Percentiles rank a stretch among this genome's conserved stretches.
Evolutionary conservation across 2,329 filamentous ascomycete genomes (phyloP).

Genomic region (Verticillium alfalfae): DNA sequence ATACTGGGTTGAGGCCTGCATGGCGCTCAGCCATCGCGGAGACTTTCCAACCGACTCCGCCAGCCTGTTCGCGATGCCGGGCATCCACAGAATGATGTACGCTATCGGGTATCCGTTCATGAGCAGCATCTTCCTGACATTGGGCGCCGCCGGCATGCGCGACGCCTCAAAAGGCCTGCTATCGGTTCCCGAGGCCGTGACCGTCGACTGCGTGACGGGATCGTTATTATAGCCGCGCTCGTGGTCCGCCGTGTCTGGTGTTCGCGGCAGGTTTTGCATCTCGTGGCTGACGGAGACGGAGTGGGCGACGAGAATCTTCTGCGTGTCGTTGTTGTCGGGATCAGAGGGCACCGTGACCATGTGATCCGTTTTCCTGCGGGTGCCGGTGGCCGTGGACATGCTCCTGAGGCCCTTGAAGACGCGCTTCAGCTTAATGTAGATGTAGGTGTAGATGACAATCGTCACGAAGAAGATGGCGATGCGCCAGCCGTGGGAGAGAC

Average conservation of each 20-base stretch:
- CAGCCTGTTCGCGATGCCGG: constrained; percentile 26
- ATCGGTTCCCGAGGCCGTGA: background rate
- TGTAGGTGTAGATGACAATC: constrained; percentile 33
- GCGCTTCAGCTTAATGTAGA: constrained; percentile 17
- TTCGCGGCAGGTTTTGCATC: constrained; percentile 3
- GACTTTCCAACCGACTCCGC: constrained; percentile 18
- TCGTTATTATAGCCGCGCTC: background rate
- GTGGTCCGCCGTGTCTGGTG: background rate
- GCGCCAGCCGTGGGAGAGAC: constrained; percentile 38
- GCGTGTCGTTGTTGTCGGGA: constrained; percentile 5
- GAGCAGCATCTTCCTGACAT: constrained; percentile 25
- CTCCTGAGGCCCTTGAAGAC: background rate
- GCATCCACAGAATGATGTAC: constrained; percentile 30
- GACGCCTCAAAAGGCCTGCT: constrained; percentile 3
- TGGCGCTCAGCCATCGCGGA: constrained; percentile 15
- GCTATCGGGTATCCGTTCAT: constrained; percentile 30
- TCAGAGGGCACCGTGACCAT: background rate
- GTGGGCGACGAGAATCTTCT: constrained; percentile 7
- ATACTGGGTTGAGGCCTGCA: constrained; percentile 29
- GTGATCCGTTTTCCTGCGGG: background rate
- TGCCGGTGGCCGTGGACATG: background rate
- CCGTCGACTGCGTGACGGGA: background rate
- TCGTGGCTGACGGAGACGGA: constrained; percentile 8
- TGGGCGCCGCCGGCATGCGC: constrained; percentile 12
- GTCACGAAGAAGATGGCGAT: constrained; percentile 33